Base-by-base conservation (phyloP, 2,329 filamentous ascomycete species). In the Epicoccum nigrum region DNA sequence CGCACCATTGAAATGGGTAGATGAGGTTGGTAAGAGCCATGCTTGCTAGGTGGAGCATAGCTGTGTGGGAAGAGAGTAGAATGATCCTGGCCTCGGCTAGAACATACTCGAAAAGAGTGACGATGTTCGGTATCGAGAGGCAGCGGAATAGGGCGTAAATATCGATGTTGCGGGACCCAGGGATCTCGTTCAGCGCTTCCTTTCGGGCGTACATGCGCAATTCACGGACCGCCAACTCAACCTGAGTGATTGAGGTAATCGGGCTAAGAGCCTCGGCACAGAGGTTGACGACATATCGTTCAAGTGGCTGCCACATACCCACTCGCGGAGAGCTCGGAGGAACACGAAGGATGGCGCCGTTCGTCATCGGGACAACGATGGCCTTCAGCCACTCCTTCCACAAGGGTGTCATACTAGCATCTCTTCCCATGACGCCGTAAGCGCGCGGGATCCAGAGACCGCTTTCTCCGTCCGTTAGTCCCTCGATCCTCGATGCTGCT, bases 321-420 rank as follows among this genome's bases (percentile, higher is more conserved):
- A 96, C 86, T 65, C 86, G 90, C 11, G 94, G 92, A 4, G 93
- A 97, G 73, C 88, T 96, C 8, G 90, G 81, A 6, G 94, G 91
- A 7, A 99, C 86, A 49, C 92, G 84, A 60, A 94, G 77, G 23
- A 99, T 81, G 12, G 82, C 86, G 16, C 93, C 91, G 68, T 96
- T 92, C 1, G 87, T 92, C 94, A 97, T 99, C 21, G 94, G 94
- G 17, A 96, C 90, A n/a, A 94, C 81, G 8, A 97, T 83, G 6
- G 93, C 92, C 73, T 91, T 88, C 39, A 99, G 82, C 94, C 94
- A 99, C 72, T 99, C 94, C 74, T 97, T 97, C 92, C 93, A 99
- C 76, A 99, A 97, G 25, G 86, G 85, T 58, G 92, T 92, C 75
- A 95, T 83, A 54, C 86, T 87, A 11, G 82, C 81, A 70, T 99